A percentile compares a stretch with the other conserved stretches of the same genome.
Evolutionary conservation across 345 rosid species (phyloP).

Genomic region (Brassica incana): DNA sequence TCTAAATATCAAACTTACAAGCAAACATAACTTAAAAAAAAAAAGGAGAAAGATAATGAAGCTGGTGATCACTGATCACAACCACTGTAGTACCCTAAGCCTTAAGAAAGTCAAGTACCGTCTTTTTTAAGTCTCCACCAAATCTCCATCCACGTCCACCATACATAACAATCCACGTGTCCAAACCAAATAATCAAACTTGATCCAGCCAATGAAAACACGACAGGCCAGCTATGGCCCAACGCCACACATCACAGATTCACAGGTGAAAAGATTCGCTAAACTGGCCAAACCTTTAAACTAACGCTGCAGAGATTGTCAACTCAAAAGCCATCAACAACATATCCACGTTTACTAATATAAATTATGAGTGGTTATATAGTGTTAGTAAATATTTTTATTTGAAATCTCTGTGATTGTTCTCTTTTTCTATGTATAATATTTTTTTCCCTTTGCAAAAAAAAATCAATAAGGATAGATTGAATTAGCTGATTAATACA

Average conservation of each 20-base stretch:
- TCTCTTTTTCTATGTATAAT: not conserved
- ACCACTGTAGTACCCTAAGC: constrained; percentile 24
- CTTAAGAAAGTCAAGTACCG: constrained; percentile 34
- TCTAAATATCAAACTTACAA: not conserved
- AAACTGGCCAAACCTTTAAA: constrained; percentile 38
- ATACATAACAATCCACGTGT: constrained; percentile 33
- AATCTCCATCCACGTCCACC: constrained; percentile 21
- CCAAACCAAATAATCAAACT: not conserved
- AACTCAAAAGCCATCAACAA: constrained; percentile 5
- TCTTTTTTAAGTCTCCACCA: constrained; percentile 36
- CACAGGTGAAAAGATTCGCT: constrained; percentile 33
- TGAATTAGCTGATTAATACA: constrained; percentile 10
- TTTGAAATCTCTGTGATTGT: not conserved
- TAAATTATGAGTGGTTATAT: not conserved
- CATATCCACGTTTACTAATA: not conserved
- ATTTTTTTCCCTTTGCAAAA: not conserved
- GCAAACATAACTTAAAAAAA: not conserved
- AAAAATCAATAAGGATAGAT: constrained; percentile 14
- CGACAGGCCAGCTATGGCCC: constrained; percentile 22
- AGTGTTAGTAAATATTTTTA: not conserved
- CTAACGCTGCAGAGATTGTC: constrained; percentile 34
- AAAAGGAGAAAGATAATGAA: not conserved
- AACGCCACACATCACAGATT: constrained; percentile 16
- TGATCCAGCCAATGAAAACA: not conserved
- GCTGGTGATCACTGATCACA: constrained; percentile 31